Conservation (phyloP, 202 grass and related monocot species). For the Elaeis oleifera region DNA sequence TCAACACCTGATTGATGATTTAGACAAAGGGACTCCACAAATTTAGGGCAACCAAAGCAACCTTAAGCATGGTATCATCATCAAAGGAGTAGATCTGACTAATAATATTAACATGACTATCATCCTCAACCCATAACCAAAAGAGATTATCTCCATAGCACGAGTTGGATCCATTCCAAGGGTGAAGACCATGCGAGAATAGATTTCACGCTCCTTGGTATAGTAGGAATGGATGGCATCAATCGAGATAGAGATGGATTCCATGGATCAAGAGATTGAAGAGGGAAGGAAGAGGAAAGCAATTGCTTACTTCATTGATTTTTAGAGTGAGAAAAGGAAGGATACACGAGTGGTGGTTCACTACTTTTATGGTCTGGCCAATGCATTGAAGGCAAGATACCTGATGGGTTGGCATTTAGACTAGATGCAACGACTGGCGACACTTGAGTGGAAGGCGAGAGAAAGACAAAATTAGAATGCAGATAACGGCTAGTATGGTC, state of each 20-base stretch:
- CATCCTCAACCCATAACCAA: slow-evolving; percentile 47
- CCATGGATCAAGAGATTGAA: slow-evolving; percentile 22
- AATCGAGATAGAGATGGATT: neutral
- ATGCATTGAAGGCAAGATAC: too few species aligned
- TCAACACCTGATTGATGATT: neutral
- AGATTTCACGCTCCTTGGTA: slow-evolving; percentile 26
- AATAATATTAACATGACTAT: slow-evolving; percentile 27
- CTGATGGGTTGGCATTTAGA: too few species aligned
- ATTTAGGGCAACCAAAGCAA: slow-evolving; percentile 19
- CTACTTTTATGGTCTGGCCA: too few species aligned
- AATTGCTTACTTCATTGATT: too few species aligned
- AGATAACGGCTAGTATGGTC: too few species aligned
- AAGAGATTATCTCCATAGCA: slow-evolving; percentile 44
- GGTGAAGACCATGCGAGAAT: slow-evolving; percentile 27
- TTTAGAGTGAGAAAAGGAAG: too few species aligned
- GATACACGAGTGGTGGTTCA: too few species aligned
- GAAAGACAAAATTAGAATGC: too few species aligned
- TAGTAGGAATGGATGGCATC: neutral
- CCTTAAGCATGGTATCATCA: slow-evolving; percentile 1
- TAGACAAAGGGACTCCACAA: slow-evolving; percentile 27
- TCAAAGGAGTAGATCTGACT: slow-evolving; percentile 5
- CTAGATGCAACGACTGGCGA: too few species aligned
- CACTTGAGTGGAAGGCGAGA: too few species aligned
- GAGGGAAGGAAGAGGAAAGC: neutral
- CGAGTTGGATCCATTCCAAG: slow-evolving; percentile 27